phyloP scores from a whole-genome alignment of 176 grass and related monocot species.

The Phragmites australis region DNA sequence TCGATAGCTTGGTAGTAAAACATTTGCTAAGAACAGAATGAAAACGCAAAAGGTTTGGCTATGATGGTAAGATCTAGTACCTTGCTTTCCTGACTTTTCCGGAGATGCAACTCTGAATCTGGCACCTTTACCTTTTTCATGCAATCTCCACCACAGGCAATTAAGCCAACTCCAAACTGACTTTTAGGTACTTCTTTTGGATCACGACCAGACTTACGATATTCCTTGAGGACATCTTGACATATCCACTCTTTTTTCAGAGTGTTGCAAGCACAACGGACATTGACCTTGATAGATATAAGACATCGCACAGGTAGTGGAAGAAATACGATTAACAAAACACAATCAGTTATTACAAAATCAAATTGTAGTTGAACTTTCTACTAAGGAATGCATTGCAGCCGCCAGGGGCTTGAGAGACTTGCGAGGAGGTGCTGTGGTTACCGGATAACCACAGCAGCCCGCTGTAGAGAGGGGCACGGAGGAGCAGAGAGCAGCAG shows the following conservation, averaged over 20 bases:
- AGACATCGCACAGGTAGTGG: slow-evolving; percentile 30
- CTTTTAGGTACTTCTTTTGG: slow-evolving; percentile 75
- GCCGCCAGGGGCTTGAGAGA: too few species aligned
- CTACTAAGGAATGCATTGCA: too few species aligned
- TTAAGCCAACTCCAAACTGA: slow-evolving; percentile 79
- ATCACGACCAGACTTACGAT: slow-evolving; percentile 55
- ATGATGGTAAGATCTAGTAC: slow-evolving; percentile 37
- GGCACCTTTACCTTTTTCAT: slow-evolving; percentile 59
- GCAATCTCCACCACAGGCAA: slow-evolving; percentile 66
- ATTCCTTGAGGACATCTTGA: slow-evolving; percentile 81
- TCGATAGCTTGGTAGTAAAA: neutral
- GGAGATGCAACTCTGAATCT: slow-evolving; percentile 70
- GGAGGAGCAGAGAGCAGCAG: too few species aligned
- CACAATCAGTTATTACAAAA: slow-evolving; percentile 16
- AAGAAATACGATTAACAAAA: neutral
- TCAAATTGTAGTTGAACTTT: neutral
- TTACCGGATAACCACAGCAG: too few species aligned
- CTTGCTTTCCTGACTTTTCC: slow-evolving; percentile 73
- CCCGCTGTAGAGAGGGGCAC: too few species aligned
- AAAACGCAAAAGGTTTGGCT: neutral
- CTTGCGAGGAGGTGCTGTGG: too few species aligned
- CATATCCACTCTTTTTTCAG: slow-evolving; percentile 91
- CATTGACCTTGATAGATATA: slow-evolving; percentile 65
- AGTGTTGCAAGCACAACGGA: slow-evolving; percentile 79
- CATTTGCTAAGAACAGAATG: neutral